Evolutionary conservation across 2,329 filamentous ascomycete genomes (phyloP).

Genomic region (Calonectria pteridis): DNA sequence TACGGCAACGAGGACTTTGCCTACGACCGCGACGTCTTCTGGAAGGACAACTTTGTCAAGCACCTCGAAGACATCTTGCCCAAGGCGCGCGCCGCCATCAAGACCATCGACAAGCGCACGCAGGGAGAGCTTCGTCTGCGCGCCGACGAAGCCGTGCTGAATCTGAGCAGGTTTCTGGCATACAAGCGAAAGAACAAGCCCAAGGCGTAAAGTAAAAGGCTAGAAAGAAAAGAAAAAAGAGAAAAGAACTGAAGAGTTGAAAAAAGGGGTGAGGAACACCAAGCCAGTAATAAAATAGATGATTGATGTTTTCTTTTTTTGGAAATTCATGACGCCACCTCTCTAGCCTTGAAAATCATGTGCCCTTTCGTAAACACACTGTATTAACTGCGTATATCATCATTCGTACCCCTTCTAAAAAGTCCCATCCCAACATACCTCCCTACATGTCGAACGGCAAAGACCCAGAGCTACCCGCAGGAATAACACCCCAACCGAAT

Average conservation of each 20-base stretch:
- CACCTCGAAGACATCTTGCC: constrained; percentile 68
- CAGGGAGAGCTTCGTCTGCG: constrained; percentile 68
- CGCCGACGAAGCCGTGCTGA: constrained; percentile 72
- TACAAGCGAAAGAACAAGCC: constrained; percentile 73
- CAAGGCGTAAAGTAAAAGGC: constrained; percentile 41
- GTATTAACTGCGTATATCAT: neutral
- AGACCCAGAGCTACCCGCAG: neutral
- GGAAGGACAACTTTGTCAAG: constrained; percentile 70
- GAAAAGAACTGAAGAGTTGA: constrained; percentile 3
- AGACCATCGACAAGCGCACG: constrained; percentile 71
- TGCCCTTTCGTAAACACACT: neutral
- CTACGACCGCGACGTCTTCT: constrained; percentile 74
- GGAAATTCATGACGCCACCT: neutral
- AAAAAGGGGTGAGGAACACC: neutral
- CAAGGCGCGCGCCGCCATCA: constrained; percentile 68
- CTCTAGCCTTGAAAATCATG: neutral
- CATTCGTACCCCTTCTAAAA: neutral
- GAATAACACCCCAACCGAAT: neutral
- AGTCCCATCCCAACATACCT: neutral
- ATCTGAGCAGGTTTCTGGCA: constrained; percentile 71
- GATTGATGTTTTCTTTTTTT: neutral
- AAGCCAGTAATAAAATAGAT: constrained; percentile 5
- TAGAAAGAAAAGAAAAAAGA: constrained; percentile 8
- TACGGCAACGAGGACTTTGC: constrained; percentile 71
- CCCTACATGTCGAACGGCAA: neutral